Percentiles rank a stretch among this genome's conserved stretches.
phyloP scores from a whole-genome alignment of 2,329 filamentous ascomycete species.

The Ambrosiella xylebori region DNA sequence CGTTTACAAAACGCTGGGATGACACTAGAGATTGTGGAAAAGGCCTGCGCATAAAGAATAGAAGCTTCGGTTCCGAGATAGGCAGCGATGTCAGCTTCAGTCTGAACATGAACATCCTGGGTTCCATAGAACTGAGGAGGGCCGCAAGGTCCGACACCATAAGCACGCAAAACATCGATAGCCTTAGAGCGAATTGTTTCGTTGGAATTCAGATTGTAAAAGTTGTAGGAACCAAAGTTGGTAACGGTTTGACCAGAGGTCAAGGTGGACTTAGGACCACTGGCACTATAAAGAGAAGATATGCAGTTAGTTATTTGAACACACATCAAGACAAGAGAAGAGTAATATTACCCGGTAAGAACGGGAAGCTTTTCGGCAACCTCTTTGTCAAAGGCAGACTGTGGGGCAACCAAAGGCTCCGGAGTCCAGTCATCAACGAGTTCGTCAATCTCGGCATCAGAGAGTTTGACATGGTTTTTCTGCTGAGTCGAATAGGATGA shows the following conservation, averaged over 20 bases:
- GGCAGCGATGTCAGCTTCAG: constrained; percentile 79
- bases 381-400: constrained; percentile 56
- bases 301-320: neutral
- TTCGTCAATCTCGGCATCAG: constrained; percentile 94
- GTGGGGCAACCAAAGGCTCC: constrained; percentile 67
- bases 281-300: constrained; percentile 40
- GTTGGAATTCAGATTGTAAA: constrained; percentile 91
- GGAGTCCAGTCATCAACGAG: constrained; percentile 92
- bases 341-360: constrained; percentile 53
- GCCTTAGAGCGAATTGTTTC: constrained; percentile 89
- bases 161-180: constrained; percentile 80
- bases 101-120: constrained; percentile 95
- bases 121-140: constrained; percentile 97
- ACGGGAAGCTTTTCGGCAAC: constrained; percentile 76
- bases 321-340: neutral
- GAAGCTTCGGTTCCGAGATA: constrained; percentile 77
- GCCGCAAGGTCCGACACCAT: constrained; percentile 91
- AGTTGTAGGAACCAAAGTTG: constrained; percentile 91
- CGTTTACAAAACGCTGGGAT: constrained; percentile 95
- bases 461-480: constrained; percentile 73
- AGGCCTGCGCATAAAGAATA: constrained; percentile 91
- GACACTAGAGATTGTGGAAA: constrained; percentile 91
- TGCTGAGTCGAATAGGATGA: constrained; percentile 86
- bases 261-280: constrained; percentile 78
- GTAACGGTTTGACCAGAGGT: constrained; percentile 75